These are phyloP conservation scores for Caryopteris hybrid DNA, from an alignment of 305 asterid species.

Conservation along the genomic window DNA sequence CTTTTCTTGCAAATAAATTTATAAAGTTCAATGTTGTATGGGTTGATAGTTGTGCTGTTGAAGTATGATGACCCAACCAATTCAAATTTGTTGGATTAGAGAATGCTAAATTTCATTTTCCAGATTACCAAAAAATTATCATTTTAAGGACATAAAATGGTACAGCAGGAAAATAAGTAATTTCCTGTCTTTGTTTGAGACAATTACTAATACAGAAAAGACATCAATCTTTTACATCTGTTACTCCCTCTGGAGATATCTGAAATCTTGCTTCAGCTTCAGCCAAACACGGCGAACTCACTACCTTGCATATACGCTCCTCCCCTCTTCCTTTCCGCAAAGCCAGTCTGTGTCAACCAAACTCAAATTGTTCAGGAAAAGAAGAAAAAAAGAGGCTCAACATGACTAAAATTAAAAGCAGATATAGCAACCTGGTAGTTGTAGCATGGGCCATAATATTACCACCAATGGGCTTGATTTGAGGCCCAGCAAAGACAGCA, in stretches of 20 bases:
- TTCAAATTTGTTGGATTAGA: too few relatives aligned
- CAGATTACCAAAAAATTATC: too few relatives aligned
- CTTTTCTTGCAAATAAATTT: too few relatives aligned
- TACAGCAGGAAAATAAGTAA: not conserved
- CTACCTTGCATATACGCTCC: constrained; percentile 92
- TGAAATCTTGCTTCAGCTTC: constrained; percentile 99
- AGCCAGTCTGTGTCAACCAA: constrained; percentile 56
- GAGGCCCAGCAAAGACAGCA: constrained; percentile 87
- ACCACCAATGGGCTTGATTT: constrained; percentile 89
- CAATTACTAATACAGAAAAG: not conserved
- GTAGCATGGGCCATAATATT: constrained; percentile 97
- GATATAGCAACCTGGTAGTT: constrained; percentile 60
- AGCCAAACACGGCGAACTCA: constrained; percentile 90
- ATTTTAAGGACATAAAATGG: too few relatives aligned
- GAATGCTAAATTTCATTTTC: too few relatives aligned
- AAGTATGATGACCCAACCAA: too few relatives aligned
- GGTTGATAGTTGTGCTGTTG: too few relatives aligned
- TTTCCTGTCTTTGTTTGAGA: not conserved
- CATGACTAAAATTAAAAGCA: not conserved
- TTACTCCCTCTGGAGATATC: constrained; percentile 73
- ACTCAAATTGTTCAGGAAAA: not conserved
- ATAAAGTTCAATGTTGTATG: too few relatives aligned
- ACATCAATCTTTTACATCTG: constrained; percentile 74
- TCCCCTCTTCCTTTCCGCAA: constrained; percentile 90
- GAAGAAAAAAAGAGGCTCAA: too few relatives aligned